Evolutionary conservation across 345 rosid genomes (phyloP).

Genomic region (Theobroma cacao): DNA sequence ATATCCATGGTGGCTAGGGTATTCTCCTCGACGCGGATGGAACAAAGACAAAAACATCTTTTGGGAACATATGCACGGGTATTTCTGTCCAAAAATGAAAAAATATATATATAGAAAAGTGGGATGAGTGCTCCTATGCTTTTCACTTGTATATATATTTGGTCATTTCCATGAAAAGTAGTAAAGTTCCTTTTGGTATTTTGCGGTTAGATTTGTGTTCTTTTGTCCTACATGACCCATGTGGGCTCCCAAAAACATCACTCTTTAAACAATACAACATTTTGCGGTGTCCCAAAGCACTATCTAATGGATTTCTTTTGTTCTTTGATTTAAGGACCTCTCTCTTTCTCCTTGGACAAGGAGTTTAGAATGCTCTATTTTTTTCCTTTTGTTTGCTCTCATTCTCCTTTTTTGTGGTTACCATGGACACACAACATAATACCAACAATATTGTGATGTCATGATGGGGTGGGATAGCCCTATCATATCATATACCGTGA

Average conservation of each 20-base stretch:
- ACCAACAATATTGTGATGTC: neutral
- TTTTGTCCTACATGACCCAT: constrained; percentile 25
- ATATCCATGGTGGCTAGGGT: neutral
- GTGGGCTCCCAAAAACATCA: constrained; percentile 21
- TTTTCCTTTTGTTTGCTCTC: neutral
- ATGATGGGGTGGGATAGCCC: neutral
- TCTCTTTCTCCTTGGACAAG: neutral
- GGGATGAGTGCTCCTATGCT: constrained; percentile 19
- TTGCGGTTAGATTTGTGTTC: constrained; percentile 38
- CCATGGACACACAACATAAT: constrained; percentile 1
- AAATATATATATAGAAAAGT: neutral
- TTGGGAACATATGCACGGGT: constrained; percentile 10
- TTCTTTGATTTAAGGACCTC: neutral
- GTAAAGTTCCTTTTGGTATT: constrained; percentile 46
- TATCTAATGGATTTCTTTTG: neutral
- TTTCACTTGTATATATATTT: constrained; percentile 38
- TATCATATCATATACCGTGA: neutral
- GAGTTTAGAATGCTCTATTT: neutral
- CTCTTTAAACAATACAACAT: neutral
- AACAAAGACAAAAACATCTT: constrained; percentile 5
- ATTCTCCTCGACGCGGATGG: neutral
- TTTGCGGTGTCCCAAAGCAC: constrained; percentile 1
- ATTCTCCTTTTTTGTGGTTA: neutral
- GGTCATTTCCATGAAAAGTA: constrained; percentile 42
- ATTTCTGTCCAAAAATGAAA: neutral